Evolutionary conservation across 345 rosid genomes (phyloP).

Genomic region (Citropsis articulata): DNA sequence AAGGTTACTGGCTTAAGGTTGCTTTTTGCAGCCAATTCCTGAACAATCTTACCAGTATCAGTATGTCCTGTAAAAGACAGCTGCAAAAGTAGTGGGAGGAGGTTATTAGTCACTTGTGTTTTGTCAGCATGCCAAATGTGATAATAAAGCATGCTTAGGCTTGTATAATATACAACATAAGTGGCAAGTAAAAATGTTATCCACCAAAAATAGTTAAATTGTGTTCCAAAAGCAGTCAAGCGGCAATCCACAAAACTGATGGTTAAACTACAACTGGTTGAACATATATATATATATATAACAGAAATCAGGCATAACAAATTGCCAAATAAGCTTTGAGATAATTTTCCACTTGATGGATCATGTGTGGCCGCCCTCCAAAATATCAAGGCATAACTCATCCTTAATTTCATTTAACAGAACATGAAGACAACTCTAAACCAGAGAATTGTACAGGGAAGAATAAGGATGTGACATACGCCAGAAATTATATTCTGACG

Average conservation of each 20-base stretch:
- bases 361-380: background rate
- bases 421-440: background rate
- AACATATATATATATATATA: background rate
- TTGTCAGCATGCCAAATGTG: background rate
- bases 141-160: background rate
- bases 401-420: background rate
- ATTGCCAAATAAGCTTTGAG: background rate
- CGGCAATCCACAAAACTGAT: background rate
- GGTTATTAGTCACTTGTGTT: background rate
- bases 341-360: background rate
- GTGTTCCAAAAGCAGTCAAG: background rate
- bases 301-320: background rate
- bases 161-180: background rate
- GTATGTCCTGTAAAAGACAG: slow-evolving; percentile 95
- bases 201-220: background rate
- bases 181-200: background rate
- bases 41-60: slow-evolving; percentile 68
- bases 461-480: background rate
- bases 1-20: slow-evolving; percentile 92
- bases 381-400: background rate
- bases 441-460: background rate
- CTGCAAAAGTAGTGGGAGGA: slow-evolving; percentile 30
- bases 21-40: slow-evolving; percentile 80
- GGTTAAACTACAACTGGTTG: background rate
- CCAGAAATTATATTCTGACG: background rate